These are phyloP conservation scores for Quercus dentata DNA, from an alignment of 306 rosid genomes.

Conservation along the genomic window DNA sequence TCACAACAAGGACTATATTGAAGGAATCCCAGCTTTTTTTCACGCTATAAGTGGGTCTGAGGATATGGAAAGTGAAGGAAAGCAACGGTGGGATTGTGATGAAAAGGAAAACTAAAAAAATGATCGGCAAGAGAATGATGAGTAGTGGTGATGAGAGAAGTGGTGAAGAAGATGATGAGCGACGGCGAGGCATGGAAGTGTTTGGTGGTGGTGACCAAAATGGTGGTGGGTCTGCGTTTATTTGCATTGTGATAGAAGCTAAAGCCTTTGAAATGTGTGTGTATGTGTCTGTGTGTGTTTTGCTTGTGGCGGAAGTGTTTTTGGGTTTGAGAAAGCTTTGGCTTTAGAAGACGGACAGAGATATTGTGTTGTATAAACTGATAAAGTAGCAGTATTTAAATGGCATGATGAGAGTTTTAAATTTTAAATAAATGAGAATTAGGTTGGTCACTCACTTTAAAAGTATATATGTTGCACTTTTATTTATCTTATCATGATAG, in stretches of 20 bases:
- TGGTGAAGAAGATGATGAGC: constrained; percentile 41
- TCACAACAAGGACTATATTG: constrained; percentile 57
- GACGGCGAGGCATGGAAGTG: constrained; percentile 51
- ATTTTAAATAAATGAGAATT: no score
- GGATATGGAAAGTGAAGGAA: constrained; percentile 41
- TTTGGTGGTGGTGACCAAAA: constrained; percentile 14
- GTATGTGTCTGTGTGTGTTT: no score
- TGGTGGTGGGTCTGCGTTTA: constrained; percentile 16
- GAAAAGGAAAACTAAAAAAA: constrained; percentile 46
- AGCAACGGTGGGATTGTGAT: constrained; percentile 56
- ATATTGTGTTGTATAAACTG: neutral
- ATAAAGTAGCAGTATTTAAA: no score
- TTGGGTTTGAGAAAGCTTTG: no score
- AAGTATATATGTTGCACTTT: no score
- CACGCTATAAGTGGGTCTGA: constrained; percentile 46
- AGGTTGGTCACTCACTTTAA: no score
- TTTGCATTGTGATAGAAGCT: neutral
- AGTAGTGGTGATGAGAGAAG: constrained; percentile 59
- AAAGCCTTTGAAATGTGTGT: no score
- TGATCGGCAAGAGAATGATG: constrained; percentile 62
- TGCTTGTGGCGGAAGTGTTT: no score
- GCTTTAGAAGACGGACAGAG: neutral
- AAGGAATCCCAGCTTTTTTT: constrained; percentile 79
- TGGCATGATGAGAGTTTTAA: no score
- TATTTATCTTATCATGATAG: no score